A percentile compares a stretch with the other conserved stretches of the same genome.
Conservation (phyloP, 305 asterid genomes). For the Withania somnifera region DNA sequence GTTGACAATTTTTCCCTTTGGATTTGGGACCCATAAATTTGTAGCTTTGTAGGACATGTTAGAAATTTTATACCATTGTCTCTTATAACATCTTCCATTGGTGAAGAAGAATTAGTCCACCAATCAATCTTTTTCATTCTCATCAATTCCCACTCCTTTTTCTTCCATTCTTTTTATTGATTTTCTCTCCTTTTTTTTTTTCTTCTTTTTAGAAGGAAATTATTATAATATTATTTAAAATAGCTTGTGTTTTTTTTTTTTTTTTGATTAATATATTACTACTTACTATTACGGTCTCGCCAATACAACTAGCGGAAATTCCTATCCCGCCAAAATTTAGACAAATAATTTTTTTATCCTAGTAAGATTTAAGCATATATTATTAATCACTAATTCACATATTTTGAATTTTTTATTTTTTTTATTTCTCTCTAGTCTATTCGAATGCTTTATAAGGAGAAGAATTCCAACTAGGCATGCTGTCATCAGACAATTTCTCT, state of each 20-base stretch:
- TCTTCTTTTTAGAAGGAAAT: not conserved
- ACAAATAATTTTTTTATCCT: not conserved
- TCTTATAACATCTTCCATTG: slow-evolving; percentile 29
- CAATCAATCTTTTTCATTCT: slow-evolving; percentile 28
- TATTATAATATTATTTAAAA: too few relatives aligned
- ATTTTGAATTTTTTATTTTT: not conserved
- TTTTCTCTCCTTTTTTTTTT: slow-evolving; percentile 13
- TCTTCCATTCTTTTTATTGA: not conserved
- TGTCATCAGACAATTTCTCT: slow-evolving; percentile 16
- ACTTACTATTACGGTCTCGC: too few relatives aligned
- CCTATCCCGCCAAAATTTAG: not conserved
- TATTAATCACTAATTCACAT: not conserved
- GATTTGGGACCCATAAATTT: slow-evolving; percentile 47
- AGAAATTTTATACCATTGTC: slow-evolving; percentile 44
- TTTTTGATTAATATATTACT: too few relatives aligned
- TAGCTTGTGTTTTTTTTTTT: too few relatives aligned
- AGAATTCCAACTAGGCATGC: slow-evolving; percentile 53
- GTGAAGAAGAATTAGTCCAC: slow-evolving; percentile 38
- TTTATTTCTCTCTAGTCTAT: slow-evolving; percentile 19
- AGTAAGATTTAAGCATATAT: not conserved
- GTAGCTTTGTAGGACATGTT: slow-evolving; percentile 41
- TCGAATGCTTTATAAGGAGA: slow-evolving; percentile 23
- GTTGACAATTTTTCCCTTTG: slow-evolving; percentile 41
- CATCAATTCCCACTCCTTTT: slow-evolving; percentile 45
- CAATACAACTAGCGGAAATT: not conserved